Conservation (phyloP, 352 stramenopile genomes). For the Phytophthora pistaciae region DNA sequence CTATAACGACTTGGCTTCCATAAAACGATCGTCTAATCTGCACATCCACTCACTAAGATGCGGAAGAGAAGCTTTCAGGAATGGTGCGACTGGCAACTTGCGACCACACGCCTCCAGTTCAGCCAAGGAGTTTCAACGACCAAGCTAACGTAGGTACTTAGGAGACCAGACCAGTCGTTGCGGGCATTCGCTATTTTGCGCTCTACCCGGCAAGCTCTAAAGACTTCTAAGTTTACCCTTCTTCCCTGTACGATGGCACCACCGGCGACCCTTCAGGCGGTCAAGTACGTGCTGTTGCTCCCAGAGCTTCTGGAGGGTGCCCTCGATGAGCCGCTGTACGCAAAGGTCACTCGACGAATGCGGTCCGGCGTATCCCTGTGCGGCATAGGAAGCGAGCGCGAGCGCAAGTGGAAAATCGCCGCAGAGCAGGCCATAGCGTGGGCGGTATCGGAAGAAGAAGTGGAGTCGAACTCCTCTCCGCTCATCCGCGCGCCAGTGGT, state of each 20-base stretch:
- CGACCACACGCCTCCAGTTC: neutral
- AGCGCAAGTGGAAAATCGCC: slow-evolving; percentile 8
- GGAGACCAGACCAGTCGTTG: neutral
- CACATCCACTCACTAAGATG: too few relatives aligned
- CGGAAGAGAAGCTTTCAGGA: too few relatives aligned
- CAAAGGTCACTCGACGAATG: slow-evolving; percentile 5
- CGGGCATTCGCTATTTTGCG: slow-evolving; percentile 7
- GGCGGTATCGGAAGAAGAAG: neutral
- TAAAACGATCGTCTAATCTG: too few relatives aligned
- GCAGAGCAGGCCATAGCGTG: neutral
- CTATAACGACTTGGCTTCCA: too few relatives aligned
- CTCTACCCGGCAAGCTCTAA: slow-evolving; percentile 4
- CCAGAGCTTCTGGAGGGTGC: neutral
- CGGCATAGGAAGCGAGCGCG: slow-evolving; percentile 2
- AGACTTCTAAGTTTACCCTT: neutral
- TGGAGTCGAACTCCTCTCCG: neutral
- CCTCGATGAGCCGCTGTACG: neutral
- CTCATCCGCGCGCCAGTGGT: slow-evolving; percentile 4
- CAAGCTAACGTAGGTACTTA: neutral
- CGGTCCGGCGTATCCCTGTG: neutral
- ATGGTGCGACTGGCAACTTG: too few relatives aligned
- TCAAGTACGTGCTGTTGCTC: slow-evolving; percentile 3
- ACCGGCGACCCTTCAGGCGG: slow-evolving; percentile 1
- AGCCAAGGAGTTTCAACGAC: slow-evolving; percentile 4
- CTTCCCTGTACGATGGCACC: neutral